A percentile compares a stretch with the other conserved stretches of the same genome.
These are phyloP conservation scores for Cavenderia fasciculata DNA, from an alignment of 78 protist genomes.

Conservation along the genomic window DNA sequence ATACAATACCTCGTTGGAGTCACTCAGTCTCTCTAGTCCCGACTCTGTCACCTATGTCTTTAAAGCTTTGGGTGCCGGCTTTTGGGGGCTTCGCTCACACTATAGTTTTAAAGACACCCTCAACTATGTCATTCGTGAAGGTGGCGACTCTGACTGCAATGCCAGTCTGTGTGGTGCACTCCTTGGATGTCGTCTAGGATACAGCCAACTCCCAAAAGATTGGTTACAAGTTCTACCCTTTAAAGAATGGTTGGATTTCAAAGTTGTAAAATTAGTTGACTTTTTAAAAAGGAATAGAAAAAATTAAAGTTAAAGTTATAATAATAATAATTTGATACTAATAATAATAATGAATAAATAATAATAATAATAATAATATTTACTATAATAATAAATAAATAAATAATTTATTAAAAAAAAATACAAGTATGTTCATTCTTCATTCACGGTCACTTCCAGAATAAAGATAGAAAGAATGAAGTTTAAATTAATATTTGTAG, in stretches of 20 bases:
- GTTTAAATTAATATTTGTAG: too few species aligned
- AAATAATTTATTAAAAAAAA: too few species aligned
- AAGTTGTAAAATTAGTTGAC: slow-evolving; percentile 51
- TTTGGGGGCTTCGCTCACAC: slow-evolving; percentile 74
- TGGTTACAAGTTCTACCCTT: slow-evolving; percentile 50
- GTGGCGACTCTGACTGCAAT: slow-evolving; percentile 74
- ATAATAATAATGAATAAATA: too few species aligned
- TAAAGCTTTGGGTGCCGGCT: slow-evolving; percentile 76
- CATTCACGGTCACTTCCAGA: too few species aligned
- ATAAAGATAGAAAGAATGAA: too few species aligned
- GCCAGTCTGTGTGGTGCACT: slow-evolving; percentile 65
- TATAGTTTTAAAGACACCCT: slow-evolving; percentile 76
- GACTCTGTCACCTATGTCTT: slow-evolving; percentile 62
- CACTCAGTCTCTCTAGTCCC: slow-evolving; percentile 2
- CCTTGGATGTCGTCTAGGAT: slow-evolving; percentile 66
- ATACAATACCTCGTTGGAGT: slow-evolving; percentile 62
- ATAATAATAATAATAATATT: too few species aligned
- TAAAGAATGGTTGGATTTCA: slow-evolving; percentile 79
- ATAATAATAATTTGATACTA: too few species aligned
- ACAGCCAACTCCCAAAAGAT: slow-evolving; percentile 70
- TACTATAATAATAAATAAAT: too few species aligned
- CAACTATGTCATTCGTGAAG: slow-evolving; percentile 53
- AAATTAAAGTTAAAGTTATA: not conserved
- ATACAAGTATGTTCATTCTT: too few species aligned
- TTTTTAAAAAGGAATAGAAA: slow-evolving; percentile 9